Evolutionary conservation across 305 asterid species (phyloP).

Genomic region (Solanum hybrid): DNA sequence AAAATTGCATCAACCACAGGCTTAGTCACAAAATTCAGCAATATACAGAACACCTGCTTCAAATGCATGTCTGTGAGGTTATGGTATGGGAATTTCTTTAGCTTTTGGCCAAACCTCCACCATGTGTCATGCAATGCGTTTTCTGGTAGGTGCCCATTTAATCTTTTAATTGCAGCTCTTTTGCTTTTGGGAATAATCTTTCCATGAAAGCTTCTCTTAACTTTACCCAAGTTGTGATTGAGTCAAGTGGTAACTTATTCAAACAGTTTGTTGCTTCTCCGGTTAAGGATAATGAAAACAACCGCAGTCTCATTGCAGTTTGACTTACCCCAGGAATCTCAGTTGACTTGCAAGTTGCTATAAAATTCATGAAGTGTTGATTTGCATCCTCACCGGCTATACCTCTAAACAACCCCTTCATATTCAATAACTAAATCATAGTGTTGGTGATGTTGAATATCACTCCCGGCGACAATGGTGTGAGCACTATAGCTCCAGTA

Average conservation of each 20-base stretch:
- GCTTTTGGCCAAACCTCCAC: not conserved
- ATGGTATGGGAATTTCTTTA: not conserved
- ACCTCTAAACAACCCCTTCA: not conserved
- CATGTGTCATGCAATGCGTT: not conserved
- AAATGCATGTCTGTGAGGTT: not conserved
- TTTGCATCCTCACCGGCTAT: not conserved
- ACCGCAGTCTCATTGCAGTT: not conserved
- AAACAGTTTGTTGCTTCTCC: not conserved
- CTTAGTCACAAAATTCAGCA: not conserved
- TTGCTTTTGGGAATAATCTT: not conserved
- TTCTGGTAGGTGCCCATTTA: not conserved
- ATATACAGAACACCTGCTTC: not conserved
- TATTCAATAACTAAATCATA: not conserved
- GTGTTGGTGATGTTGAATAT: not conserved
- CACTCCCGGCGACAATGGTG: not conserved
- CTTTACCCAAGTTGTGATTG: not conserved
- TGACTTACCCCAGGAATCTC: not conserved
- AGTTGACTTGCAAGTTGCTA: not conserved
- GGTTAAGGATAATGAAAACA: not conserved
- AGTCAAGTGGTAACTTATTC: not conserved
- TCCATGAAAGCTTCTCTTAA: not conserved
- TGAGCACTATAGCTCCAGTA: not conserved
- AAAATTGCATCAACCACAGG: not conserved
- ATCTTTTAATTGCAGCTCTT: not conserved
- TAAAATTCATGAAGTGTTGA: not conserved